Conservation (phyloP, 176 grass and related monocot genomes). For the bread wheat (Triticum aestivum) region IWGSC_CS_RefSeq_v2.1 NC_057806.1:693974969-693975468, state of each 20-base stretch:
- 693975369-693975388: slow-evolving; percentile 86
- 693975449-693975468: not conserved
- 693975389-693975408: slow-evolving; percentile 93
- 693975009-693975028: not conserved
- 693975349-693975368: slow-evolving; percentile 85
- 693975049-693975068: not conserved
- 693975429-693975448: not conserved
- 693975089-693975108: not conserved
- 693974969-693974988: not conserved
- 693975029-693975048: not conserved
- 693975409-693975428: slow-evolving; percentile 61
- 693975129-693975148: not conserved
- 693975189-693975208: not conserved
- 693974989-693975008: not conserved
- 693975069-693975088: not conserved
- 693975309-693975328: slow-evolving; percentile 97
- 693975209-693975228: not conserved
- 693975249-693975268: not conserved
- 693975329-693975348: slow-evolving; percentile 88
- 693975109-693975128: not conserved
- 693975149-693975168: not conserved
- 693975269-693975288: slow-evolving; percentile 13
- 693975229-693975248: not conserved
- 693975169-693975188: not conserved
- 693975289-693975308: slow-evolving; percentile 90